Evolutionary conservation across 2,329 filamentous ascomycete genomes (phyloP).

Genomic region (Fusarium ramigenum): DNA sequence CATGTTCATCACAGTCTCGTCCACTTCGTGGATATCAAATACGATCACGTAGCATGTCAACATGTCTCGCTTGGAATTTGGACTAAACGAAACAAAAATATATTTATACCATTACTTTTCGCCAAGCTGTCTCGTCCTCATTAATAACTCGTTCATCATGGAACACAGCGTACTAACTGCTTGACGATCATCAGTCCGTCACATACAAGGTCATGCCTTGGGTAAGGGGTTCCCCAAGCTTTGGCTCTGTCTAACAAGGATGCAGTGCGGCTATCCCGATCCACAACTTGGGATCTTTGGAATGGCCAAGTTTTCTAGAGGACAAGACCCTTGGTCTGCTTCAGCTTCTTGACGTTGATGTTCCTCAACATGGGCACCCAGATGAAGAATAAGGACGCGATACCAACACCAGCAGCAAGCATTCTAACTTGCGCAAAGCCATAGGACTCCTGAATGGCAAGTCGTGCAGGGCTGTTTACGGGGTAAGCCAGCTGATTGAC

Average conservation of each 20-base stretch:
- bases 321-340: conserved; percentile 46
- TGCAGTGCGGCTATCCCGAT: neutral
- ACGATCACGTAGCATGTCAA: neutral
- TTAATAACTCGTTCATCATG: neutral
- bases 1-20: neutral
- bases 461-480: conserved; percentile 51
- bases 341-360: conserved; percentile 44
- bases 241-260: neutral
- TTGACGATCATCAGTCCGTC: neutral
- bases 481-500: conserved; percentile 51
- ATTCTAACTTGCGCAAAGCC: conserved; percentile 56
- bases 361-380: conserved; percentile 46
- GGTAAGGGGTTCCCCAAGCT: neutral
- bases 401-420: conserved; percentile 49
- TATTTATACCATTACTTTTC: neutral
- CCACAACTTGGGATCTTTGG: neutral
- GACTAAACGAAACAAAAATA: neutral
- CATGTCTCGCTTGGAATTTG: neutral
- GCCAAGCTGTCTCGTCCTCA: neutral
- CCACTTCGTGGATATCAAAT: neutral
- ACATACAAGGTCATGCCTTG: neutral
- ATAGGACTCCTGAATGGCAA: conserved; percentile 58
- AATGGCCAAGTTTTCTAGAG: conserved; percentile 22
- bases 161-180: neutral
- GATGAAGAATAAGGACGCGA: conserved; percentile 42